Conservation (phyloP, 345 rosid species). For the Melastoma malabathricum region DNA sequence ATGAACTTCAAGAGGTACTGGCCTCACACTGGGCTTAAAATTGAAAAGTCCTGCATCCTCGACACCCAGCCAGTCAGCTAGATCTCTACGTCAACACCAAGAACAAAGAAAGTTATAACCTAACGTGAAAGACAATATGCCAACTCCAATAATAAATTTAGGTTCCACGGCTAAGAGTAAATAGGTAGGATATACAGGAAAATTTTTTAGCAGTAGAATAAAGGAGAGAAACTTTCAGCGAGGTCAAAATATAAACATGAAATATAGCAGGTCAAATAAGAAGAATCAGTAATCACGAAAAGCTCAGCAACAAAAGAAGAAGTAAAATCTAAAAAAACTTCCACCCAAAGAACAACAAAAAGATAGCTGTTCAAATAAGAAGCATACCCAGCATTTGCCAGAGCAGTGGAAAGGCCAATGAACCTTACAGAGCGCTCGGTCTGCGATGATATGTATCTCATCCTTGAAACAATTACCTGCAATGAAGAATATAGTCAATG, state of each 20-base stretch:
- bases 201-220: too few relatives aligned
- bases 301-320: background rate
- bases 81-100: conserved; percentile 37
- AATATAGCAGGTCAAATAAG: too few relatives aligned
- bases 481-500: conserved; percentile 3
- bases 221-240: too few relatives aligned
- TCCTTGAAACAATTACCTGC: conserved; percentile 96
- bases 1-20: conserved; percentile 98
- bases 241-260: too few relatives aligned
- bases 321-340: background rate
- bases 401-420: conserved; percentile 92
- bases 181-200: too few relatives aligned
- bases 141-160: too few relatives aligned
- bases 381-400: conserved; percentile 87
- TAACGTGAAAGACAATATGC: too few relatives aligned
- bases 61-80: conserved; percentile 99
- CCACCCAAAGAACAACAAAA: conserved; percentile 3
- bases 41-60: conserved; percentile 87
- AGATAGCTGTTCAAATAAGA: background rate
- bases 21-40: conserved; percentile 98
- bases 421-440: conserved; percentile 87
- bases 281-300: background rate
- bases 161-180: too few relatives aligned
- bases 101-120: background rate
- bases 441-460: conserved; percentile 98